Conservation (phyloP, 2,329 filamentous ascomycete species). For the Pseudogymnoascus sp. region DNA sequence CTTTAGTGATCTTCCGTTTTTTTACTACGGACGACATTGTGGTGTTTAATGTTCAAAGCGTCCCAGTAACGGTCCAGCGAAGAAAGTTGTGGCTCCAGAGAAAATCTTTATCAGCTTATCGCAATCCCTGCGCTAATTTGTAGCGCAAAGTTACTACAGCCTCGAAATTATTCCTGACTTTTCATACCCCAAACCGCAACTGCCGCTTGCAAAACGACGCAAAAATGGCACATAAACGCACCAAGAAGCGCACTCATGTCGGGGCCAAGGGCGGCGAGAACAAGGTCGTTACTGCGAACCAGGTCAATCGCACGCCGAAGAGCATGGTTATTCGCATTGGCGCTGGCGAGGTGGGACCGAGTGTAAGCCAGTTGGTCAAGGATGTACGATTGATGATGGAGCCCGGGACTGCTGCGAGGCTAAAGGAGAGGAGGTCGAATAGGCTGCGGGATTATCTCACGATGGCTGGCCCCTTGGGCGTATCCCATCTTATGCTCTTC, state of each 20-base stretch:
- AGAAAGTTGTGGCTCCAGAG: constrained; percentile 13
- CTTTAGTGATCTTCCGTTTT: constrained; percentile 25
- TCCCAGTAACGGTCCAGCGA: constrained; percentile 2
- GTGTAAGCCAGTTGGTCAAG: constrained; percentile 81
- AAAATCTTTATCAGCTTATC: constrained; percentile 30
- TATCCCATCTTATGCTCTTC: constrained; percentile 88
- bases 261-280: constrained; percentile 50
- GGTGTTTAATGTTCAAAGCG: constrained; percentile 6
- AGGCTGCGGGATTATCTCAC: constrained; percentile 84
- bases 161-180: constrained; percentile 21
- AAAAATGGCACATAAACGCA: constrained; percentile 69
- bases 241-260: constrained; percentile 84
- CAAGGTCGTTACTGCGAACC: constrained; percentile 54
- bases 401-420: constrained; percentile 78
- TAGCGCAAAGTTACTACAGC: constrained; percentile 18
- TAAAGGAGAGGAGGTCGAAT: constrained; percentile 87
- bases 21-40: constrained; percentile 27
- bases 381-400: constrained; percentile 95
- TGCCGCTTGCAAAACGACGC: constrained; percentile 11
- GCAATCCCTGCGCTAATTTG: constrained; percentile 22
- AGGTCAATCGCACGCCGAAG: constrained; percentile 64
- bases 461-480: constrained; percentile 90
- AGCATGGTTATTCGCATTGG: constrained; percentile 98
- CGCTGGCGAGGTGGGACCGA: constrained; percentile 85
- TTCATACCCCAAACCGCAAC: constrained; percentile 16